Base-by-base conservation (phyloP, 371 early-diverging fungal genomes). In the Gilbertella persicaria region DNA sequence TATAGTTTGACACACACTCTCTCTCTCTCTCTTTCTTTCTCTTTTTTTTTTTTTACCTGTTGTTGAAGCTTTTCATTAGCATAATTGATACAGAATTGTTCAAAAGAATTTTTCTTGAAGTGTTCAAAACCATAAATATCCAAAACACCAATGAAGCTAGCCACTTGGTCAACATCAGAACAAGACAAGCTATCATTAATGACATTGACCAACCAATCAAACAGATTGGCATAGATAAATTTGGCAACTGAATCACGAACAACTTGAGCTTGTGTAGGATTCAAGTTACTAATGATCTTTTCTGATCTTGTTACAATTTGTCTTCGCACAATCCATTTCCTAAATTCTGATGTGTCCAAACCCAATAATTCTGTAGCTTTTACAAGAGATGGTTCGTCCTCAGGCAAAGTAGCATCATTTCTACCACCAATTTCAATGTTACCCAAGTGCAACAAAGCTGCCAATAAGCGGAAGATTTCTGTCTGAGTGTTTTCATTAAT, bases 71-170 rank as follows among this genome's bases (percentile, higher is more conserved):
- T 97, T 70, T 93, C 98, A 72, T 93, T 98, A 59, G 96, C 97
- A 78, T 90, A 99, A 84, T 95, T 99, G 74, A 99, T 98, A 79
- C 99, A 98, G 69, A 99, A 95, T 74, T 99, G 99, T 74, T 99
- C 99, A 70, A 99, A 99, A 3, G 95, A 94, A 74, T 99, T 99
- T 73, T 87, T 90, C 71, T 94, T 85, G 67, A 98, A 98, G 60
- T 98, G 97, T 75, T 94, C 94, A 77, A 96, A 94, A 53, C 99
- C 95, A 73, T 94, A 93, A 75, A 97, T 92, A 89, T 99, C 94
- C 58, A 98, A 78, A 5, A 98, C 95, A 70, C 97, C 98, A 55
- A 96, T 97, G 66, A 97, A 97, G 29, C 68, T 78, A 4, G 43
- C 44, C 2, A 70, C 67, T n/a, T 45, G 23, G 4, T 79, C 86